Conservation (phyloP, 1,284 basidiomycete genomes). For the Volvariella volvacea region DNA sequence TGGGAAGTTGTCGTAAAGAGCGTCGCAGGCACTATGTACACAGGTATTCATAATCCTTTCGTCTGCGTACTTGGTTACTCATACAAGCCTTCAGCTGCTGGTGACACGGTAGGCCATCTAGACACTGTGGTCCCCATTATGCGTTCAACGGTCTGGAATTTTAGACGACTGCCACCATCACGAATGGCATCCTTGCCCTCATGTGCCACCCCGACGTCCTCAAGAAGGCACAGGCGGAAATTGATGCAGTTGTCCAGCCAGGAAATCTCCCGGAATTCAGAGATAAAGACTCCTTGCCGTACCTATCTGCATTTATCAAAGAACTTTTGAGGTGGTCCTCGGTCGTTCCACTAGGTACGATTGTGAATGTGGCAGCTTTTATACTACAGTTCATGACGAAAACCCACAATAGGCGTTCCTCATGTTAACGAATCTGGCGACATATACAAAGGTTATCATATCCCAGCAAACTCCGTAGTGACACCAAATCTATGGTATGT, state of each 20-base stretch:
- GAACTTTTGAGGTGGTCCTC: slow-evolving; percentile 24
- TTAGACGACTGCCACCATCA: slow-evolving; percentile 39
- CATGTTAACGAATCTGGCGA: background rate
- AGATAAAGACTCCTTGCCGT: slow-evolving; percentile 25
- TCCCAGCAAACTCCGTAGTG: background rate
- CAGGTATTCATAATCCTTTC: too few species aligned
- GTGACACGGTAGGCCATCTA: too few species aligned
- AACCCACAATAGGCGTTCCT: background rate
- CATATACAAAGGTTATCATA: background rate
- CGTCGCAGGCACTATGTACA: too few species aligned
- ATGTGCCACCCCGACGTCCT: slow-evolving; percentile 28
- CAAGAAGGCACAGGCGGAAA: slow-evolving; percentile 25
- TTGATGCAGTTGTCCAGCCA: slow-evolving; percentile 27
- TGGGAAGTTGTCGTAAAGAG: too few species aligned
- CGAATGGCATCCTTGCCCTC: slow-evolving; percentile 41
- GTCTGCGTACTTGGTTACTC: too few species aligned
- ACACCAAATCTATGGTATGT: background rate
- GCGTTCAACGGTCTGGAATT: slow-evolving; percentile 11
- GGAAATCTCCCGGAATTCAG: slow-evolving; percentile 25
- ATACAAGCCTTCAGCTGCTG: too few species aligned
- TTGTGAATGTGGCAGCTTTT: too few species aligned
- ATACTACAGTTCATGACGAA: too few species aligned
- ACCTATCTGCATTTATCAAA: slow-evolving; percentile 26
- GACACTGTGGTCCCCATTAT: too few species aligned
- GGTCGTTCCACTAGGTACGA: slow-evolving; percentile 15